Conservation (phyloP, 768 basidiomycete species). For the Mycena rosella region DNA sequence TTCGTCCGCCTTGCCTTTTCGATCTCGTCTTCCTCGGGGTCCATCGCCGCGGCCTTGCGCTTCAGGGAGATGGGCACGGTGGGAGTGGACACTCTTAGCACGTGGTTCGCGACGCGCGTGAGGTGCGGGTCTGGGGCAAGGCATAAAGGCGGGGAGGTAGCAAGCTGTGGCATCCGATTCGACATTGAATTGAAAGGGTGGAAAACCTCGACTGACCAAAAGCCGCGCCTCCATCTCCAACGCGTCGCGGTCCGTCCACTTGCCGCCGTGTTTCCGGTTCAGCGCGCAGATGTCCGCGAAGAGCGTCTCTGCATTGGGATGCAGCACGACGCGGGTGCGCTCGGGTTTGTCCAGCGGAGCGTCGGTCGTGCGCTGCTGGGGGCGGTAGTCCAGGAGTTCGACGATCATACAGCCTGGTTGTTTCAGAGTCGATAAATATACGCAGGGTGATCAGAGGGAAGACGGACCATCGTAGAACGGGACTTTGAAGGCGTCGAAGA, state of each 20-base stretch:
- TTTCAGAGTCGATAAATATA: conserved; percentile 10
- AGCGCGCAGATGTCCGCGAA: conserved; percentile 84
- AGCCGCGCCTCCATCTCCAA: conserved; percentile 81
- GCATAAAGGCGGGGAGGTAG: conserved; percentile 82
- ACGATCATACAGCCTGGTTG: conserved; percentile 85
- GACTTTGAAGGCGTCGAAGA: conserved; percentile 78
- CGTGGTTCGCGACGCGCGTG: conserved; percentile 80
- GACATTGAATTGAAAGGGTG: conserved; percentile 25
- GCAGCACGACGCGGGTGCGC: conserved; percentile 78
- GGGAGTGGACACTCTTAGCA: conserved; percentile 79
- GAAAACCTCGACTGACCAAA: conserved; percentile 61
- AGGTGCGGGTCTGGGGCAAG: conserved; percentile 85
- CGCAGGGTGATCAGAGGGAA: not conserved
- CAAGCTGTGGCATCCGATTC: conserved; percentile 75
- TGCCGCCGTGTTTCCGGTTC: conserved; percentile 67
- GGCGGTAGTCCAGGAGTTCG: conserved; percentile 83
- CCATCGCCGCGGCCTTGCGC: conserved; percentile 77
- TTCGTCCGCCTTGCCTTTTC: conserved; percentile 80
- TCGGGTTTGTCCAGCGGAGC: conserved; percentile 70
- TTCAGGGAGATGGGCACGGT: conserved; percentile 81
- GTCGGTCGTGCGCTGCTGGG: conserved; percentile 65
- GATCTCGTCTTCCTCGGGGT: conserved; percentile 82
- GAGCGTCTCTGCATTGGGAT: conserved; percentile 81
- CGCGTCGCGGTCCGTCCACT: conserved; percentile 80
- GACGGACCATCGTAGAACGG: conserved; percentile 87